Evolutionary conservation across 2,329 filamentous ascomycete species (phyloP), one percentile per base, ranked within the genome.

Genomic region (Fusarium algeriense): DNA sequence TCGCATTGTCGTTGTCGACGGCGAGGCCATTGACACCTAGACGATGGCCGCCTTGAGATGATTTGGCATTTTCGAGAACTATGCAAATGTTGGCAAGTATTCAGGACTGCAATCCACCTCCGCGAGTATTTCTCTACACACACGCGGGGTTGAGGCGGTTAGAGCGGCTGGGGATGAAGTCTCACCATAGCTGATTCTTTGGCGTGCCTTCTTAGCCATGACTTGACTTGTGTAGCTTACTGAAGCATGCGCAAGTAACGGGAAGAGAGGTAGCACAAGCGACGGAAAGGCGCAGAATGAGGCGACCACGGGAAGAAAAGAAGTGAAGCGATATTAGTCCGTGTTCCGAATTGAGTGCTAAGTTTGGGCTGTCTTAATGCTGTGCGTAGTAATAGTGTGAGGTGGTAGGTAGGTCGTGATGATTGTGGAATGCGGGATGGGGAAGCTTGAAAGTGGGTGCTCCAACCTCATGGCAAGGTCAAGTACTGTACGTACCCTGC

Each of bases 21-120:
- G 94, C 94, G 67, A 99, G 89, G 70, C 95, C 95, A 86, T 98
- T 98, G 75, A 99, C 94, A 72, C 96, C 96, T 61, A 98, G 90
- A 76, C 95, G 88, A 85, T 99, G 96, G 63, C 95, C 95, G 73
- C 93, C 94, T 46, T 82, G 84, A 52, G 87, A 87, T 45, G 86
- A 85, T 75, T 87, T 86, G 70, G 86, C 86, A 69, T 87, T 86
- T 78, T 89, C 87, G 77, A 90, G 85, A 77, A 90, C 88, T 90
- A 74, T 30, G 19, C 19, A 26, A 30, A 20, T 8, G 54, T 76
- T 44, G 73, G 69, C 20, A 48, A n/a, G 23, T 44, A 12, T 34
- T 9, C 19, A 54, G 28, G 32, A 15, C n/a, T 23, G 26, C 34
- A 17, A 43, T 14, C 11, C 43, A 32, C n/a, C 23, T 9, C 23